phyloP scores from a whole-genome alignment of 2,329 filamentous ascomycete species.

The Apiospora malaysiana region DNA sequence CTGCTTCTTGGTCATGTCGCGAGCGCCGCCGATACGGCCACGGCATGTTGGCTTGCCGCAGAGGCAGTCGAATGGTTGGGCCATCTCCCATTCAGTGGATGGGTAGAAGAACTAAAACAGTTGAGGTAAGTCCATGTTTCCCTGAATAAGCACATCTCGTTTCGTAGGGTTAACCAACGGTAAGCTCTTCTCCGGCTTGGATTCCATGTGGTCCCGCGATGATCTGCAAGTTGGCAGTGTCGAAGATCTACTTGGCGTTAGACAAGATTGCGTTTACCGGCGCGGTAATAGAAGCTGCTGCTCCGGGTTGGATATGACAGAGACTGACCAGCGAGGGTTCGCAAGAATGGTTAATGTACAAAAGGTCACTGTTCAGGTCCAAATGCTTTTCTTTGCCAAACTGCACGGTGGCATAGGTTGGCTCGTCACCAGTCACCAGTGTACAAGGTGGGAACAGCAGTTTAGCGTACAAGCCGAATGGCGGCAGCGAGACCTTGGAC shows the following conservation, averaged over 20 bases:
- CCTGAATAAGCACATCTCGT: background rate
- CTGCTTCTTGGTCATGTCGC: conserved; percentile 59
- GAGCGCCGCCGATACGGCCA: conserved; percentile 68
- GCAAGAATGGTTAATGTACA: conserved; percentile 74
- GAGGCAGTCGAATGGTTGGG: conserved; percentile 71
- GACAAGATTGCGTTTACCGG: conserved; percentile 4
- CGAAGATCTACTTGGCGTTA: conserved; percentile 57
- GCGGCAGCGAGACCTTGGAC: conserved; percentile 59
- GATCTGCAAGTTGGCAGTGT: conserved; percentile 61
- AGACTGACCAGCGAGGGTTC: conserved; percentile 66
- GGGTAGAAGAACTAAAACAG: conserved; percentile 72
- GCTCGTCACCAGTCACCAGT: conserved; percentile 48
- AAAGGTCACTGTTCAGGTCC: conserved; percentile 68
- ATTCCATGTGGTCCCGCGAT: conserved; percentile 64
- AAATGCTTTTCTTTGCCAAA: conserved; percentile 61
- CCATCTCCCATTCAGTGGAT: conserved; percentile 77
- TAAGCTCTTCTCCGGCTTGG: conserved; percentile 61
- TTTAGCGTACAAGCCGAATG: conserved; percentile 71
- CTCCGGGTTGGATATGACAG: conserved; percentile 11
- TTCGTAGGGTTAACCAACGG: conserved; percentile 44
- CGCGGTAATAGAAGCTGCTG: background rate
- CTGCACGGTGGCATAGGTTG: conserved; percentile 71
- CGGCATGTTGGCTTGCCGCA: conserved; percentile 64
- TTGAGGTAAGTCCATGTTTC: no score
- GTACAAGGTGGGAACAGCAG: conserved; percentile 69